Base-by-base conservation (phyloP, 2,329 filamentous ascomycete genomes). In the Apiospora kogelbergensis region DNA sequence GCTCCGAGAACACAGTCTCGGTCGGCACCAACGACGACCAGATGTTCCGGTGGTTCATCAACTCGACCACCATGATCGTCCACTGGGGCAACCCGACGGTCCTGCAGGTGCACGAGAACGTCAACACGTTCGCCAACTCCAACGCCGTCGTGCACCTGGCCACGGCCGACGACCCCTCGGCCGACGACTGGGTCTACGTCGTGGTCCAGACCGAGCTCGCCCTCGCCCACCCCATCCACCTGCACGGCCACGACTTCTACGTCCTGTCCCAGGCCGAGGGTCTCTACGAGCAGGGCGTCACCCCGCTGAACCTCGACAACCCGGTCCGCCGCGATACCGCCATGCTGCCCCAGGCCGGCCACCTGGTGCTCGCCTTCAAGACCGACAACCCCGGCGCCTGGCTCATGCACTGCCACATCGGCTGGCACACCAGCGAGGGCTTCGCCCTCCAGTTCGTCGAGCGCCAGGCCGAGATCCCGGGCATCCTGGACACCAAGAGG, bases 371-470 rank as follows among this genome's bases (percentile, higher is more conserved):
- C 44, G 85, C 81, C 0, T 88, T 86, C 75, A 72, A 80, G 69
- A 80, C 82, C 0, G 83, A 89, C 74, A 88, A 88, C 72, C 86
- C 86, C 0, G 86, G 86, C 41, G 78, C 80, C 26, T 85, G 83
- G 83, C 73, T 84, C n/a, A 78, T 83, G 74, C 76, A 78, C 69
- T 78, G 76, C 68, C 75, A 77, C 68, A 84, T 85, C 70, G 81
- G 81, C 45, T 85, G 82, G 84, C 86, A 88, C 74, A 81, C 85
- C 22, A 78, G 76, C 45, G 81, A 83, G 71, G 86, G 85, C 57
- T 81, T 88, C 20, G 85, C 82, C 2, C 77, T 88, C 60, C 86
- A 89, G 76, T 85, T 88, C 72, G 73, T 88, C 65, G 80, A 81
- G 71, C 74, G 76, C 46, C 63, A 71, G 57, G 65, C 72, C 22